phyloP scores from a whole-genome alignment of 768 basidiomycete genomes.

The Clathrus columnatus region DNA sequence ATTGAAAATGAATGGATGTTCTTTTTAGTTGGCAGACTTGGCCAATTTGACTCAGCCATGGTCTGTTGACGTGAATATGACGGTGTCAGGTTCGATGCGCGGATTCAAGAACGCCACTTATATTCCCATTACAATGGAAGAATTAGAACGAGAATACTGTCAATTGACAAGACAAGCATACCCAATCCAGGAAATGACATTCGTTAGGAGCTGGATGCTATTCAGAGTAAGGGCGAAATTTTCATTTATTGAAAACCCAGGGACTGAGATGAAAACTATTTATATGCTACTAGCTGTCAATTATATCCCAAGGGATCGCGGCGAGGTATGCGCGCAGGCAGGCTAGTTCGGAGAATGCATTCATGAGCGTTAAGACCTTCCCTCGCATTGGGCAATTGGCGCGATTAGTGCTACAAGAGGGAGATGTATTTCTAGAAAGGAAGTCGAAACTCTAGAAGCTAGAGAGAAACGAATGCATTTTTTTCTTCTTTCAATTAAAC shows the following conservation, averaged over 20 bases:
- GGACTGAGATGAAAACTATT: too few species aligned
- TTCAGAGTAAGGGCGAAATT: conserved; percentile 52
- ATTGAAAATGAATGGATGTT: background rate
- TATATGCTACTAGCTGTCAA: conserved; percentile 44
- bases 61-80: conserved; percentile 39
- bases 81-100: conserved; percentile 22
- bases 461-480: too few species aligned
- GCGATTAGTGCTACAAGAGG: conserved; percentile 46
- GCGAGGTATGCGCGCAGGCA: conserved; percentile 79
- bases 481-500: too few species aligned
- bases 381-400: conserved; percentile 59
- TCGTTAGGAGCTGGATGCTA: conserved; percentile 79
- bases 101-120: conserved; percentile 59
- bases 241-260: background rate
- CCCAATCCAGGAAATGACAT: conserved; percentile 72
- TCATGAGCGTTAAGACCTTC: conserved; percentile 36
- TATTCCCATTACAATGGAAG: conserved; percentile 57
- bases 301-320: conserved; percentile 87
- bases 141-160: conserved; percentile 79
- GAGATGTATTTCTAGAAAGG: conserved; percentile 27
- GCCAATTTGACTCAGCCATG: conserved; percentile 86
- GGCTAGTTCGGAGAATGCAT: conserved; percentile 79
- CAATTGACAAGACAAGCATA: conserved; percentile 53
- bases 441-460: conserved; percentile 21
- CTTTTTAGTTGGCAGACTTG: conserved; percentile 65